Evolutionary conservation across 805 yeast genomes (phyloP), one percentile per base, ranked within the genome.

Genomic region (Metschnikowia similis): DNA sequence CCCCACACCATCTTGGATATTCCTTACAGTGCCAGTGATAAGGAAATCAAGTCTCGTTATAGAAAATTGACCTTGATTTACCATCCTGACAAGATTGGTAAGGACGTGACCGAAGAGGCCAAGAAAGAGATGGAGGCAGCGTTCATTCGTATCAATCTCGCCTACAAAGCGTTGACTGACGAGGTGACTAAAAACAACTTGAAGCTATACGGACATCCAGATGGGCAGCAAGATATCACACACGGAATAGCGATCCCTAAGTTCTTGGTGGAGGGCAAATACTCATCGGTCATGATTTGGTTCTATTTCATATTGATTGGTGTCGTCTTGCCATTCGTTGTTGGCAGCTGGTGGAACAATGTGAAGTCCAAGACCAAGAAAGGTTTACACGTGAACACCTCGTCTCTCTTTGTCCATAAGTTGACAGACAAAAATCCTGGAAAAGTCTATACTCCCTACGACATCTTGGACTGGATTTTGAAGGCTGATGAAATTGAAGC

Each of bases 191-290:
- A 82, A 60, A 88, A 87, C 58, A 94, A 94, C 65, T 90, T 80
- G 66, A 72, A 85, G 60, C 84, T 81, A 59, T 94, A 85, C 62
- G 99, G 99, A 45, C 96, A 95, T 65, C 99, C 99, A 4, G 99
- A 94, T 71, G 99, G 99, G 39, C 96, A 96, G 38, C 96, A 89
- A 67, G 88, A 88, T 28, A 77, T 85, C 16, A 73, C 85, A 17
- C 97, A 89, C 65, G 99, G 99, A 54, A 90, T 94, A 66, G 99
- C 98, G 0, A 71, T 94, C 56, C 99, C 99, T 31, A 84, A 86
- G 64, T 89, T 88, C 69, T 76, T 94, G 53, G 87, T 95, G 30
- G 96, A 89, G 56, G 90, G 95, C 39, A 77, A 83, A 50, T 83
- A 84, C 21, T 84, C 95, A 4, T 79, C 85, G 3, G 59, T 85